These are phyloP conservation scores for Lactarius sanguifluus DNA, from an alignment of 768 basidiomycete genomes.

Conservation along the genomic window DNA sequence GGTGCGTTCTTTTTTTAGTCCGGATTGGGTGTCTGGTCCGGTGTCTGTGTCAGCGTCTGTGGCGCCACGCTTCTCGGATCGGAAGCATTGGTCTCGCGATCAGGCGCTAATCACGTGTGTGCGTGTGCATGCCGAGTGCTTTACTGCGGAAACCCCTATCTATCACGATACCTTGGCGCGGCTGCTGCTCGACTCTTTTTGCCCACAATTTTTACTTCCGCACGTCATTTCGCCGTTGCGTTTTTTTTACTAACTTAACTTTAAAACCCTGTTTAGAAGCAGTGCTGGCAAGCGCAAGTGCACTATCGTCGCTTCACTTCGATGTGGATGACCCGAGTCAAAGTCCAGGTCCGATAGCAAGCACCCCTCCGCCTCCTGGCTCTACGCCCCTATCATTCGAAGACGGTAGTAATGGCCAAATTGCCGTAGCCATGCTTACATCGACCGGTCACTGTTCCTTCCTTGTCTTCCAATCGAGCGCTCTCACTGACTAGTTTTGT, in stretches of 20 bases:
- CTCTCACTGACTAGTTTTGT: slow-evolving; percentile 22
- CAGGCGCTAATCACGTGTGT: slow-evolving; percentile 26
- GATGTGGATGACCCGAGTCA: slow-evolving; percentile 12
- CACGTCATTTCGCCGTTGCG: slow-evolving; percentile 22
- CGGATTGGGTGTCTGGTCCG: slow-evolving; percentile 8
- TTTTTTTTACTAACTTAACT: slow-evolving; percentile 21
- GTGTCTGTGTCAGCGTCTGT: slow-evolving; percentile 5
- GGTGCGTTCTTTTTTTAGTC: slow-evolving; percentile 22
- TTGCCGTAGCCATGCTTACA: slow-evolving; percentile 9
- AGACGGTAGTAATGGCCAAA: slow-evolving; percentile 1
- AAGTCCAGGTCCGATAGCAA: slow-evolving; percentile 19
- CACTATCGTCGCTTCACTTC: slow-evolving; percentile 1
- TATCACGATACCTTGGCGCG: neutral
- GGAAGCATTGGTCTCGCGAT: slow-evolving; percentile 15
- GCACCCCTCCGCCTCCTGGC: slow-evolving; percentile 22
- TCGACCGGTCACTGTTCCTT: slow-evolving; percentile 23
- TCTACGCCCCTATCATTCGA: slow-evolving; percentile 18
- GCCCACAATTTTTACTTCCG: slow-evolving; percentile 15
- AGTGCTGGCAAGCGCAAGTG: slow-evolving; percentile 18
- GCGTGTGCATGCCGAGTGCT: neutral
- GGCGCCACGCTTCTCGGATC: slow-evolving; percentile 15
- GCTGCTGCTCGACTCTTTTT: neutral
- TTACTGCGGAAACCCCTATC: slow-evolving; percentile 23
- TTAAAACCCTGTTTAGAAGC: slow-evolving; percentile 26
- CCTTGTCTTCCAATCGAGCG: slow-evolving; percentile 4